phyloP scores from a whole-genome alignment of 2,329 filamentous ascomycete genomes.

The Cladophialophora bantiana region DNA sequence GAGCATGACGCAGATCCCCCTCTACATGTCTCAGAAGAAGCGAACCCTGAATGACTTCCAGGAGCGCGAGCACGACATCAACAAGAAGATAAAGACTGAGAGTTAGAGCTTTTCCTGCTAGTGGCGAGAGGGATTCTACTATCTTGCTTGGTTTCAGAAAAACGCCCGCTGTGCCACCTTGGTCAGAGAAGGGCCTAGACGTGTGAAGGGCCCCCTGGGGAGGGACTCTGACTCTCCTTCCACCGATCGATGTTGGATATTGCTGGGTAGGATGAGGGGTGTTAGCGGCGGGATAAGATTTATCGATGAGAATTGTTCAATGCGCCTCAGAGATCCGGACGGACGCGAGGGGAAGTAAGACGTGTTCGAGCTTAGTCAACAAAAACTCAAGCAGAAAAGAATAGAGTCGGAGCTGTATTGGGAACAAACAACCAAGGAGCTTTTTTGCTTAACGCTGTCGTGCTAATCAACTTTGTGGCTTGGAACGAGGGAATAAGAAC shows the following conservation, averaged over 20 bases:
- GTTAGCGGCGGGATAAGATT: not conserved
- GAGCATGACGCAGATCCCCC: not conserved
- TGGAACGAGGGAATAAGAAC: not conserved
- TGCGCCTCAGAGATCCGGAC: not conserved
- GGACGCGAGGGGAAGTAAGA: not conserved
- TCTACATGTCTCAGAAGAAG: not conserved
- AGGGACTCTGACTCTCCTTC: too few relatives aligned
- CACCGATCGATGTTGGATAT: not conserved
- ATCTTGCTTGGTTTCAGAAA: too few relatives aligned
- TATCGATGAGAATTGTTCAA: not conserved
- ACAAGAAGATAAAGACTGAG: constrained; percentile 25
- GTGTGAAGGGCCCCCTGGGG: too few relatives aligned
- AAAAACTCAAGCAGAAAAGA: not conserved
- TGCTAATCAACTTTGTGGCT: not conserved
- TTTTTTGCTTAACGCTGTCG: not conserved
- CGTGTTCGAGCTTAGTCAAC: not conserved
- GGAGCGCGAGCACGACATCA: not conserved
- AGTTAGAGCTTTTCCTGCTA: not conserved
- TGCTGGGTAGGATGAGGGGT: not conserved
- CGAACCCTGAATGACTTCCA: not conserved
- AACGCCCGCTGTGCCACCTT: too few relatives aligned
- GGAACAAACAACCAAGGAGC: not conserved
- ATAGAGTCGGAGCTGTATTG: not conserved
- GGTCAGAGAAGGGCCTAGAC: too few relatives aligned
- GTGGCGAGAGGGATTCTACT: too few relatives aligned